Percentiles rank a stretch among this genome's conserved stretches.
These are phyloP conservation scores for Aphanomyces astaci DNA, from an alignment of 352 stramenopile genomes.

Conservation along the genomic window DNA sequence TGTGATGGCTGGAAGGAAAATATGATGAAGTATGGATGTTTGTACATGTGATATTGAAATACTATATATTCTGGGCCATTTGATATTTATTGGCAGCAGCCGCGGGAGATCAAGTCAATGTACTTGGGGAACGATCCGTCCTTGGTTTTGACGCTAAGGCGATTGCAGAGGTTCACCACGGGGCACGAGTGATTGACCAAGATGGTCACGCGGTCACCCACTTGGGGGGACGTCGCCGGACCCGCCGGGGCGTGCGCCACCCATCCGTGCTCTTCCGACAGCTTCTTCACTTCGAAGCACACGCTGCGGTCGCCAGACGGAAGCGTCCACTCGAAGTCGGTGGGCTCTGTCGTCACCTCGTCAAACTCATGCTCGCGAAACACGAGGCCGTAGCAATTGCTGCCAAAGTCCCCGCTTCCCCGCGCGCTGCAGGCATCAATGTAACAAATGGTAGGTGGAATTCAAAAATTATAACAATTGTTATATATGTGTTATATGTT, in stretches of 20 bases:
- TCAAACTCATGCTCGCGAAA: slow-evolving; percentile 67
- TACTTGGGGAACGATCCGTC: slow-evolving; percentile 7
- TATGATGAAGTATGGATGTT: not conserved
- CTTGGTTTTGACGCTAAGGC: slow-evolving; percentile 40
- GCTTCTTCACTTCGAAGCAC: slow-evolving; percentile 59
- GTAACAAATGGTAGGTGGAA: not conserved
- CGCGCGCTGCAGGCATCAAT: slow-evolving; percentile 24
- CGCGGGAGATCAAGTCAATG: slow-evolving; percentile 17
- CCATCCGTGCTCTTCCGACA: slow-evolving; percentile 73
- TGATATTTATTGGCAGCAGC: slow-evolving; percentile 15
- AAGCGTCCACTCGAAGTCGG: slow-evolving; percentile 29
- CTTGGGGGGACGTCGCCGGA: slow-evolving; percentile 26
- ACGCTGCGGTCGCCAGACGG: slow-evolving; percentile 35
- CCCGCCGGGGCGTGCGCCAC: slow-evolving; percentile 37
- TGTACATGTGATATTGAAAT: not conserved
- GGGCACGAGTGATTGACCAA: slow-evolving; percentile 64
- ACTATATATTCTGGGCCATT: not conserved
- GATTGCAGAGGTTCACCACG: slow-evolving; percentile 56
- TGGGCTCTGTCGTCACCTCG: slow-evolving; percentile 41
- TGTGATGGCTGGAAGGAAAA: too few relatives aligned
- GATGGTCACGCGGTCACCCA: slow-evolving; percentile 52
- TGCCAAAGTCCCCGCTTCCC: slow-evolving; percentile 37
- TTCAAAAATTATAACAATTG: not conserved
- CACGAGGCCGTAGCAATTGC: slow-evolving; percentile 48
- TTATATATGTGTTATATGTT: too few relatives aligned